Percentiles rank a stretch among this genome's conserved stretches.
Conservation (phyloP, 495 filamentous ascomycete species). For the Aspergillus sclerotioniger region DNA sequence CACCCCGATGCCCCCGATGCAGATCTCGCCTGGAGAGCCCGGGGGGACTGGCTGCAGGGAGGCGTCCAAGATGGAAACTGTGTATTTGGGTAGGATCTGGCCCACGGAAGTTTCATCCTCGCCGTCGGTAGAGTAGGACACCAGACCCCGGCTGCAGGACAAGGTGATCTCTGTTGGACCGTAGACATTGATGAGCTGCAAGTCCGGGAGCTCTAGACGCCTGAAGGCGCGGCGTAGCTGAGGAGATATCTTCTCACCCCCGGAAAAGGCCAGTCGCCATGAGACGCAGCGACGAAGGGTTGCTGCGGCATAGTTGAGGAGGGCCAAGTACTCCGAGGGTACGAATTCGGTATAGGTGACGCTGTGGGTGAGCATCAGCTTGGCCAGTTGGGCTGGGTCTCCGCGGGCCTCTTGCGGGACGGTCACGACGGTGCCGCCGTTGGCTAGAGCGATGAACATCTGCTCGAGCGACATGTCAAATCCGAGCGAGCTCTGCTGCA, state of each 20-base stretch:
- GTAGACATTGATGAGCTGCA: conserved; percentile 3
- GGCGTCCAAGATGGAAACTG: conserved; percentile 44
- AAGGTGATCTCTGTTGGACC: conserved; percentile 7
- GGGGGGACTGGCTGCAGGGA: conserved; percentile 39
- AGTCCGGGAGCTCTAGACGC: not conserved
- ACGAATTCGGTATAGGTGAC: conserved; percentile 40
- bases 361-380: conserved; percentile 28
- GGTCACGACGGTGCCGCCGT: conserved; percentile 32
- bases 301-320: conserved; percentile 29
- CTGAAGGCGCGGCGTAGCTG: not conserved
- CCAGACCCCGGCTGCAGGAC: not conserved
- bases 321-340: conserved; percentile 40
- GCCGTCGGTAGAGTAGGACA: not conserved
- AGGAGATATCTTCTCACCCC: not conserved
- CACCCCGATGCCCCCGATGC: conserved; percentile 36
- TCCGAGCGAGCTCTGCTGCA: conserved; percentile 41
- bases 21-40: conserved; percentile 44
- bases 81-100: conserved; percentile 29
- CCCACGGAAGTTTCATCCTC: not conserved
- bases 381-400: conserved; percentile 31
- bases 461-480: conserved; percentile 40
- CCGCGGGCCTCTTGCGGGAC: conserved; percentile 23
- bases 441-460: conserved; percentile 28
- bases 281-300: not conserved
- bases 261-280: not conserved